Evolutionary conservation across 2,329 filamentous ascomycete species (phyloP), one percentile per base, ranked within the genome.

Genomic region (Fusarium secorum): DNA sequence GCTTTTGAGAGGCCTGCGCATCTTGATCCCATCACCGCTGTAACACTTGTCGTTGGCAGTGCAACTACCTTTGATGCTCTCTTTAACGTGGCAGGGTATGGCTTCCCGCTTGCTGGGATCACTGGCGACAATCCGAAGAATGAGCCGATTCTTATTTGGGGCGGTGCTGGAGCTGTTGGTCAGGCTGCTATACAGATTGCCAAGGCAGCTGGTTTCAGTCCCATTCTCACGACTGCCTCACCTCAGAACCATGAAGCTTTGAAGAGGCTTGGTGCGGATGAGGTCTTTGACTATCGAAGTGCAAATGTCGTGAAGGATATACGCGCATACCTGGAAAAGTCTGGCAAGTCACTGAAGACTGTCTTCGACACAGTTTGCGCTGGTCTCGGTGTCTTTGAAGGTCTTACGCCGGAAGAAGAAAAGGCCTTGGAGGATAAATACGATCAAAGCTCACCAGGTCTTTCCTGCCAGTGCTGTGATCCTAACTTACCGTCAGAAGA

Each of bases 161-260:
- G 67, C 13, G 67, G 67, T 3, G 61, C 66, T 0, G 45, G 51
- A 0, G 28, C 30, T 3, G 67, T 70, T 1, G 67, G 67, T 0
- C 56, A 67, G 8, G 67, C 62, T 14, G 62, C 66, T 5, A 32
- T 67, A 1, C 67, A 70, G 14, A 20, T 70, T 1, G 52, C 67
- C 8, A 67, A 67, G 28, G 66, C 46, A 17, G 62, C 55, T 9
- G 67, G 67, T 1, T 54, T 70, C 18, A 18, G n/a, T 4, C 51
- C 67, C 3, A 63, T 70, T 1, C 39, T 70, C 15, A 54, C 46
- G 1, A 70, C 67, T 4, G 67, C 66, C 1, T 70, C 67, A 5
- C 33, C 52, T 1, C 45, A 67, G 8, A 70, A 70, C 1, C 67
- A 70, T 11, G 28, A 45, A 0, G 18, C 7, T 4, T 13, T 70